Evolutionary conservation across 352 stramenopile genomes (phyloP).

Genomic region (Peronosclerospora sorghi): DNA sequence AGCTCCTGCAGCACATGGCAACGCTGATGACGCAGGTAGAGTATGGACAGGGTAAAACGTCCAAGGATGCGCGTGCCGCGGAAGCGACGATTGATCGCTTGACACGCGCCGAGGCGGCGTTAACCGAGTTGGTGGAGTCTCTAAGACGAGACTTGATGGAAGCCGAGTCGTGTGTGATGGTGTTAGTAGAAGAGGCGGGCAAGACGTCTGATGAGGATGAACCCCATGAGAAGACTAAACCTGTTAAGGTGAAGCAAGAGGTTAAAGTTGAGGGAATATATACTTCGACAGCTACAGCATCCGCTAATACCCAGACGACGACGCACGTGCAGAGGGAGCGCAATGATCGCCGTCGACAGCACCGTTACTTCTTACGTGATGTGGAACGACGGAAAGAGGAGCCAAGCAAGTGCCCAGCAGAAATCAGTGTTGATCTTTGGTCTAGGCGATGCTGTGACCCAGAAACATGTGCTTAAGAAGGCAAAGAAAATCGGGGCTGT

Average conservation of each 20-base stretch:
- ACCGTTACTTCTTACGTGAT: constrained; percentile 67
- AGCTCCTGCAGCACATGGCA: too few species aligned
- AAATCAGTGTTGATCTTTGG: constrained; percentile 75
- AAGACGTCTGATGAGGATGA: constrained; percentile 1
- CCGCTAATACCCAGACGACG: not conserved
- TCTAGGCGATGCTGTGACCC: constrained; percentile 46
- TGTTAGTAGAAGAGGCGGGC: constrained; percentile 12
- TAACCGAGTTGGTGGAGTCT: too few species aligned
- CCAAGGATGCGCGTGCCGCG: too few species aligned
- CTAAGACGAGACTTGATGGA: too few species aligned
- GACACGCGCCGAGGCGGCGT: too few species aligned
- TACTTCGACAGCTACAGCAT: constrained; percentile 1
- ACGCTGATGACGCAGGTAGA: too few species aligned
- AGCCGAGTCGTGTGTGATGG: too few species aligned
- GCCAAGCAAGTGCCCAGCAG: constrained; percentile 29
- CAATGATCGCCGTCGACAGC: constrained; percentile 61
- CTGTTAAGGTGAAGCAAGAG: constrained; percentile 10
- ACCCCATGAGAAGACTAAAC: constrained; percentile 9
- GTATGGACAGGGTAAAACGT: too few species aligned
- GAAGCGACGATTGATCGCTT: too few species aligned
- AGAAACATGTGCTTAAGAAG: constrained; percentile 77
- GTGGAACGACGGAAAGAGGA: constrained; percentile 55
- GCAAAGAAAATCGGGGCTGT: constrained; percentile 58
- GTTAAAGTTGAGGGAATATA: constrained; percentile 13
- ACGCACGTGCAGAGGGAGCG: constrained; percentile 64